Percentiles rank a stretch among this genome's conserved stretches.
Conservation (phyloP, 345 rosid species). For the Citrus inodora region DNA sequence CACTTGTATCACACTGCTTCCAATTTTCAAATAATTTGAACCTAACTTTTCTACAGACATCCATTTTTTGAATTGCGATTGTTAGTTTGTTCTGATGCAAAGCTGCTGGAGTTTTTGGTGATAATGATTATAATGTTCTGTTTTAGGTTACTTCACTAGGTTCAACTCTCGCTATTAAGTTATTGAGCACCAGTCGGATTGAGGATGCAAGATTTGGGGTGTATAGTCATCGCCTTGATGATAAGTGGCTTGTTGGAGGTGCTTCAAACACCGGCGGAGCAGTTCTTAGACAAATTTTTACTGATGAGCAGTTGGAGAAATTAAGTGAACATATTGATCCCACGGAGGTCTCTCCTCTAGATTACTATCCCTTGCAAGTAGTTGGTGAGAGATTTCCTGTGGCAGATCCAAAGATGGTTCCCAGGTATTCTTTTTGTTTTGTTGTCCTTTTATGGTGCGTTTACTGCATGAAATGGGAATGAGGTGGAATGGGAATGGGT, state of each 20-base stretch:
- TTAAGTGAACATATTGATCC: constrained; percentile 75
- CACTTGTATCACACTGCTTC: not conserved
- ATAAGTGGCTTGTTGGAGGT: constrained; percentile 97
- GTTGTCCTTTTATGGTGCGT: not conserved
- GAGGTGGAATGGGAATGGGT: too few relatives aligned
- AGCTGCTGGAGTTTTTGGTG: not conserved
- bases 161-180: constrained; percentile 86
- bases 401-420: constrained; percentile 80
- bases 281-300: constrained; percentile 73
- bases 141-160: constrained; percentile 87
- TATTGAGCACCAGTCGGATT: constrained; percentile 70
- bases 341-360: constrained; percentile 54
- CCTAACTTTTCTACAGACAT: not conserved
- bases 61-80: not conserved
- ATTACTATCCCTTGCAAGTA: constrained; percentile 75
- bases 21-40: not conserved
- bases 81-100: not conserved
- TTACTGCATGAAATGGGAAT: too few relatives aligned
- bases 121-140: not conserved
- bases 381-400: constrained; percentile 85
- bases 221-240: constrained; percentile 90
- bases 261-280: constrained; percentile 99
- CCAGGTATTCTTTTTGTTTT: constrained; percentile 42
- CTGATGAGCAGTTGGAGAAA: constrained; percentile 62
- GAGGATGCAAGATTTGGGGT: constrained; percentile 95